Conservation (phyloP, 2,329 filamentous ascomycete genomes). For the Phialocephala subalpina region DNA sequence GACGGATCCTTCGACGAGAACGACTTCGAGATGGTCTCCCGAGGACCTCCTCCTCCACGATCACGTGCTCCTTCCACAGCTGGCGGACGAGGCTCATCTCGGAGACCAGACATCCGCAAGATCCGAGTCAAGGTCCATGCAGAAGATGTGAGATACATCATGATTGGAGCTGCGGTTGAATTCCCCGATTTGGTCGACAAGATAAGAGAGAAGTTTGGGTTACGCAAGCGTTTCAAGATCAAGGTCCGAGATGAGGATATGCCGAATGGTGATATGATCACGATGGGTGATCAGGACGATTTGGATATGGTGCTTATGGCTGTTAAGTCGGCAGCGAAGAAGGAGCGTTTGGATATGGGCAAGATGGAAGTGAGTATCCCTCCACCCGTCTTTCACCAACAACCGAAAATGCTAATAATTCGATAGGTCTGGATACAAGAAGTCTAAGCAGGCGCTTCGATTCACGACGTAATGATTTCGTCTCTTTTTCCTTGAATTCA, state of each 20-base stretch:
- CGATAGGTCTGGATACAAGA: constrained; percentile 42
- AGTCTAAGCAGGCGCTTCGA: constrained; percentile 31
- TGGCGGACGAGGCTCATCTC: constrained; percentile 61
- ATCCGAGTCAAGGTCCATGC: constrained; percentile 92
- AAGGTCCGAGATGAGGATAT: constrained; percentile 85
- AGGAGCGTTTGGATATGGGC: constrained; percentile 80
- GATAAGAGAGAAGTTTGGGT: constrained; percentile 86
- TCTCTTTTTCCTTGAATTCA: constrained; percentile 20
- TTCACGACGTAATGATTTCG: constrained; percentile 23
- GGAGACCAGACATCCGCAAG: constrained; percentile 74
- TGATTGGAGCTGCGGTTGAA: constrained; percentile 76
- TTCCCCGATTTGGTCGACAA: constrained; percentile 81
- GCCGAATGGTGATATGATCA: constrained; percentile 88
- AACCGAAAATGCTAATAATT: constrained; percentile 27
- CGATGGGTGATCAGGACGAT: constrained; percentile 96
- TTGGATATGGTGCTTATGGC: constrained; percentile 84
- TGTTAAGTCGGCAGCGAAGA: constrained; percentile 72
- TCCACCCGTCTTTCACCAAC: background rate
- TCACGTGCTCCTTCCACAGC: constrained; percentile 48
- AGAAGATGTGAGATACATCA: constrained; percentile 91
- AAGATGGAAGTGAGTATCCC: constrained; percentile 86
- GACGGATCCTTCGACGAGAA: constrained; percentile 75
- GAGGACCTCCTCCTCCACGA: constrained; percentile 53
- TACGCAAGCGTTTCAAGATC: constrained; percentile 83
- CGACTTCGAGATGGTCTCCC: constrained; percentile 81